Evolutionary conservation across 176 grass and related monocot genomes (phyloP), one percentile per base, ranked within the genome.

Genomic region (Guadua angustifolia): DNA sequence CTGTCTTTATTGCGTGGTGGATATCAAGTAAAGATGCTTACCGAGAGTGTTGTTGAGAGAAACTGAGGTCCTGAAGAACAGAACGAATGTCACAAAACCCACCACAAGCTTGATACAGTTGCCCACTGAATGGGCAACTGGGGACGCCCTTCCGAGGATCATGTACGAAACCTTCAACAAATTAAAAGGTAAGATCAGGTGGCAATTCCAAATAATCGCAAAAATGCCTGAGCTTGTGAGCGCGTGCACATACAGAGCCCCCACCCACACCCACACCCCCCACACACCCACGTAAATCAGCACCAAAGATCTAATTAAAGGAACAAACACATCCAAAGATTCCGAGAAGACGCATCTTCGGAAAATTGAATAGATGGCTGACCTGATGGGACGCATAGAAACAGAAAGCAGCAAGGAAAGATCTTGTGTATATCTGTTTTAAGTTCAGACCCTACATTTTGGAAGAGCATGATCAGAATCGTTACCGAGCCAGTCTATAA

Each of bases 351-450:
- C 0, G 4, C 15, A 32, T 32, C 39, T 79, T 66, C 9, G 69
- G 17, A 63, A 25, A 47, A 29, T 18, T 42, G 12, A 72, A 22
- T 52, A 66, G 66, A 84, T 18, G 1, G 5, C 68, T 86, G 6
- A 99, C 96, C 93, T 99, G 96, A 83, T 99, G 96, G 82, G 94
- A 95, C 7, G 96, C 96, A 74, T 99, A 93, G 86, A 99, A 99
- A 84, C 93, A 99, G 39, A 95, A 79, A 19, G 85, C 96, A 72
- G 93, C 91, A 71, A 99, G 7, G 56, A 95, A 78, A 26, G 91
- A 90, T 62, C 89, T 90, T 49, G 85, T 86, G 90, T 99, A 99
- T 71, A 82, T 55, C 82, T 94, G 85, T 35, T 92, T 79, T 2
- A 99, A 50, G 81, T 99, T 90, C 80, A 99, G 75, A n/a, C 96